These are phyloP conservation scores for Eucalyptus sp. DNA, from an alignment of 345 rosid species.

Conservation along the genomic window DNA sequence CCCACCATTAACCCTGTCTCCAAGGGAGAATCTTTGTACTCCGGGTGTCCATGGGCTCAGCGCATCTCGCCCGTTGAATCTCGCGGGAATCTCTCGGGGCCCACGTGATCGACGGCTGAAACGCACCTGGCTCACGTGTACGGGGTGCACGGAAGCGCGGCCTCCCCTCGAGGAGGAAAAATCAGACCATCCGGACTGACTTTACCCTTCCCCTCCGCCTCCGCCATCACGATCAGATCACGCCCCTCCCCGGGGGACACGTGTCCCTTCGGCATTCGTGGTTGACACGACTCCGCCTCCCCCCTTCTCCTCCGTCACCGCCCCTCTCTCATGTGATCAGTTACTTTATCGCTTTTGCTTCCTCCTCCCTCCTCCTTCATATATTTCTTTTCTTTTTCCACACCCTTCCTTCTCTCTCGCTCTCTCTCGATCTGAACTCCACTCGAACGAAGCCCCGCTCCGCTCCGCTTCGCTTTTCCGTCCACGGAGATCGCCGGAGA, in stretches of 20 bases:
- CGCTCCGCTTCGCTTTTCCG: neutral
- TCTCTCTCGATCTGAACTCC: neutral
- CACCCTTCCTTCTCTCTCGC: neutral
- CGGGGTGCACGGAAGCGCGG: neutral
- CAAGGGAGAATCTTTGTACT: neutral
- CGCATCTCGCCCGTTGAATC: neutral
- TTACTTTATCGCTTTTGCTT: conserved; percentile 4
- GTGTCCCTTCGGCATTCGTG: neutral
- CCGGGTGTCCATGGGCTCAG: neutral
- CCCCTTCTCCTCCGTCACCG: neutral
- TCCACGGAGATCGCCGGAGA: neutral
- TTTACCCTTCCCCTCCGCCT: neutral
- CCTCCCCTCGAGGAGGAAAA: neutral
- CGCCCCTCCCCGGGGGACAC: conserved; percentile 3
- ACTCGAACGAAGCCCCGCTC: neutral
- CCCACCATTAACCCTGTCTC: neutral
- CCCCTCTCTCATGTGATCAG: conserved; percentile 10
- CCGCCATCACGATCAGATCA: neutral
- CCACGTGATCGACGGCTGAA: neutral
- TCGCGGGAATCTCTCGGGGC: neutral
- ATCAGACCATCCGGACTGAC: neutral
- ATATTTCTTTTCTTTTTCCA: neutral
- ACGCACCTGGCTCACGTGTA: neutral
- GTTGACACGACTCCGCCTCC: neutral
- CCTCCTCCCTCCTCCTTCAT: neutral